These are phyloP conservation scores for Aspergillus asperescens DNA, from an alignment of 495 filamentous ascomycete species.

Conservation along the genomic window DNA sequence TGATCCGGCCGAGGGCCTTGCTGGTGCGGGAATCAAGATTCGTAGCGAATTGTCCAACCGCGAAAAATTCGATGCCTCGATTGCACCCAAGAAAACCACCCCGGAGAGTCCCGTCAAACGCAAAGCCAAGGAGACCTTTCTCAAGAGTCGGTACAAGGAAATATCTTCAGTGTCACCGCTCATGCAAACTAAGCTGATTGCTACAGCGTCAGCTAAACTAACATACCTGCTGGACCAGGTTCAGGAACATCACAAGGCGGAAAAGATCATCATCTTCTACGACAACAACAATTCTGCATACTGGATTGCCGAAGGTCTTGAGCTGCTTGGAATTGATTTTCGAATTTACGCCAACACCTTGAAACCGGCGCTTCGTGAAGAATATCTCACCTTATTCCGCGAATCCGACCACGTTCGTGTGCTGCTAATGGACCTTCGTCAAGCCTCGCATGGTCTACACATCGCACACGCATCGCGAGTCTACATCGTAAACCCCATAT, in stretches of 20 bases:
- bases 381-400: slow-evolving; percentile 76
- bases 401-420: slow-evolving; percentile 58
- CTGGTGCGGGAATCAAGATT: slow-evolving; percentile 41
- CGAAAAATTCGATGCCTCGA: slow-evolving; percentile 11
- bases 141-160: slow-evolving; percentile 27
- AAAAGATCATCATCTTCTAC: slow-evolving; percentile 93
- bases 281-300: slow-evolving; percentile 79
- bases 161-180: slow-evolving; percentile 50
- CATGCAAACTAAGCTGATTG: slow-evolving; percentile 58
- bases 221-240: slow-evolving; percentile 77
- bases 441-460: slow-evolving; percentile 84
- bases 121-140: slow-evolving; percentile 33
- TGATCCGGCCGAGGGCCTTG: slow-evolving; percentile 50
- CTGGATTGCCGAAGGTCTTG: slow-evolving; percentile 76
- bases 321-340: slow-evolving; percentile 67
- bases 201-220: slow-evolving; percentile 81
- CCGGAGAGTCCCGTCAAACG: slow-evolving; percentile 25
- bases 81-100: slow-evolving; percentile 13
- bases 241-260: slow-evolving; percentile 55
- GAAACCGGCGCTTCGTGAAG: slow-evolving; percentile 51
- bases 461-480: slow-evolving; percentile 75
- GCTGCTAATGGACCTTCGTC: slow-evolving; percentile 81
- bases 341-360: slow-evolving; percentile 80
- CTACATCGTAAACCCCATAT: slow-evolving; percentile 88
- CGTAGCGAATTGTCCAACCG: slow-evolving; percentile 29